Evolutionary conservation across 192 early-diverging fungal species (phyloP).

Genomic region (Coemansia sp.): DNA sequence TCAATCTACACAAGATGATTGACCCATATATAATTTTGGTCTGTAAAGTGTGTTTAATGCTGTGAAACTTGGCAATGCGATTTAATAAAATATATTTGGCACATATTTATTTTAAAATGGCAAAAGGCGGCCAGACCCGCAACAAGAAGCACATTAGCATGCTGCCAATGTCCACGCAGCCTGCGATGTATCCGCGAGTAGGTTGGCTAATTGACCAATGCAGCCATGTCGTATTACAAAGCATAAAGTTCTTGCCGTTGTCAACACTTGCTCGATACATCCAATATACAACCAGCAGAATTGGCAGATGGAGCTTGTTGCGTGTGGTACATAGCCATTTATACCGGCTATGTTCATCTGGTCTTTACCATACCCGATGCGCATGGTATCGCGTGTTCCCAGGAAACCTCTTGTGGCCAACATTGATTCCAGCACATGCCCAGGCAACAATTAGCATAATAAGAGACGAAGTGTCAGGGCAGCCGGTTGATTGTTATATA

Average conservation of each 20-base stretch:
- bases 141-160: not conserved
- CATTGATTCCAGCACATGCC: conserved; percentile 11
- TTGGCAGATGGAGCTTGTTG: not conserved
- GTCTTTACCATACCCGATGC: not conserved
- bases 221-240: not conserved
- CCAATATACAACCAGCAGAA: not conserved
- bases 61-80: too few species aligned
- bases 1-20: too few species aligned
- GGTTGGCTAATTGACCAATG: conserved; percentile 23
- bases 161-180: conserved; percentile 20
- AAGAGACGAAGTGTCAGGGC: not conserved
- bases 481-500: conserved; percentile 31
- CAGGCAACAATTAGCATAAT: conserved; percentile 20
- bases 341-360: not conserved
- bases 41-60: too few species aligned
- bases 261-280: not conserved
- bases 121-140: not conserved
- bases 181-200: conserved; percentile 36
- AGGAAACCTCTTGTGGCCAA: conserved; percentile 31
- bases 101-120: not conserved
- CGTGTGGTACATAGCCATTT: not conserved
- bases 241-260: not conserved
- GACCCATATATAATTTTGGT: too few species aligned
- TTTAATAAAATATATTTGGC: not conserved
- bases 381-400: conserved; percentile 9